These are phyloP conservation scores for Zymoseptoria ardabiliae DNA, from an alignment of 2,329 filamentous ascomycete genomes.

Conservation along the genomic window DNA sequence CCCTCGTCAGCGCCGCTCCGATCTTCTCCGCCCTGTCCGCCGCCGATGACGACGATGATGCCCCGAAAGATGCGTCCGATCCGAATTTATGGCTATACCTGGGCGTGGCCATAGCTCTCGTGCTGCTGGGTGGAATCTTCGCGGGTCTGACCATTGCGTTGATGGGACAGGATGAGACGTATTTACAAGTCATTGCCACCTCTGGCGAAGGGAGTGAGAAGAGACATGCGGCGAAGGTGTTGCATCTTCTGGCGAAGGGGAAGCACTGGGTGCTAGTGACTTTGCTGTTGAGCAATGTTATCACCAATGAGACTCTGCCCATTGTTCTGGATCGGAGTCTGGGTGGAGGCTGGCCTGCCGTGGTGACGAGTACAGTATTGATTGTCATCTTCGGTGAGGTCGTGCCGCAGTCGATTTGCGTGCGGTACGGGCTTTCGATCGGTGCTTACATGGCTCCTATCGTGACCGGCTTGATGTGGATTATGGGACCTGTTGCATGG, in stretches of 20 bases:
- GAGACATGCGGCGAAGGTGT: conserved; percentile 74
- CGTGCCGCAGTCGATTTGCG: conserved; percentile 90
- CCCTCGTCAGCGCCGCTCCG: conserved; percentile 17
- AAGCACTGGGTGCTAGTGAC: conserved; percentile 99
- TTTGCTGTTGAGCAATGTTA: conserved; percentile 87
- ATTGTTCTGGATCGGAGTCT: conserved; percentile 92
- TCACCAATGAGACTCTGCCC: conserved; percentile 93
- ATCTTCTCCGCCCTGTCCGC: conserved; percentile 6
- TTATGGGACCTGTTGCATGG: conserved; percentile 84
- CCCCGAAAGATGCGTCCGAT: conserved; percentile 36
- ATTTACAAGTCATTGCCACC: conserved; percentile 85
- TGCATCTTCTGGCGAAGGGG: conserved; percentile 71
- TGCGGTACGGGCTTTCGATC: conserved; percentile 90
- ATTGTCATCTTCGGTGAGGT: conserved; percentile 99
- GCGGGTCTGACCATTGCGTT: conserved; percentile 88
- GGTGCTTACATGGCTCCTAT: conserved; percentile 88
- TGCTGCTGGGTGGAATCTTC: conserved; percentile 84
- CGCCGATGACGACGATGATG: conserved; percentile 13
- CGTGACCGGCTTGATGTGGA: conserved; percentile 83
- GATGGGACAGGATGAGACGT: conserved; percentile 84
- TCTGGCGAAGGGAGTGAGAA: conserved; percentile 80
- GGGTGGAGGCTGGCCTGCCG: conserved; percentile 88
- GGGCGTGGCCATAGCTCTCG: conserved; percentile 68
- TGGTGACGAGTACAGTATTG: conserved; percentile 83
- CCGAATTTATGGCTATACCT: conserved; percentile 74